Conservation (phyloP, 2,329 filamentous ascomycete genomes). For the Claviceps fusiformis region DNA sequence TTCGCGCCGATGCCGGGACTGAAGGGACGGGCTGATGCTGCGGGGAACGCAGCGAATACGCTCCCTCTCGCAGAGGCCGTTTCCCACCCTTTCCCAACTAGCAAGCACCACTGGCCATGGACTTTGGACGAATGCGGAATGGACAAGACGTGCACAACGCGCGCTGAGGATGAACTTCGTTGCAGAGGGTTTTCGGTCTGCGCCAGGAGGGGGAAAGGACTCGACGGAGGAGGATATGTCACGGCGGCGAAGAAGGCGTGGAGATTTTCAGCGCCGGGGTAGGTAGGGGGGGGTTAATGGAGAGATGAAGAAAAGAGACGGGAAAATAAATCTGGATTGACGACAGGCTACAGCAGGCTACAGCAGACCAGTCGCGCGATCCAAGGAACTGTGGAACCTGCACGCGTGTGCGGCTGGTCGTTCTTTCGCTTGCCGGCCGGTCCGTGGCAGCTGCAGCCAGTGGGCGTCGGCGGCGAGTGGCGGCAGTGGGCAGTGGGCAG, state of each 20-base stretch:
- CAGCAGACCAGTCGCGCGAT: background rate
- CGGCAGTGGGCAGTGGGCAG: no score
- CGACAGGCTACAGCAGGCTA: no score
- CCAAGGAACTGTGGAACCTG: background rate
- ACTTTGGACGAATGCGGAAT: conserved; percentile 18
- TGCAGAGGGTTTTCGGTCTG: background rate
- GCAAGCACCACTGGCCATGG: conserved; percentile 44
- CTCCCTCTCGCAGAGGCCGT: conserved; percentile 45
- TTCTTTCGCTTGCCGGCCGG: no score
- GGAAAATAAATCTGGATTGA: background rate
- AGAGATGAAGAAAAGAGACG: background rate
- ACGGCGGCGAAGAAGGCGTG: background rate
- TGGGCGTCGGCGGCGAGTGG: no score
- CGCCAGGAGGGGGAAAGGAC: no score
- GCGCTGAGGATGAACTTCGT: background rate
- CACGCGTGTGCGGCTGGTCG: no score
- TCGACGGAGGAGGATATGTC: background rate
- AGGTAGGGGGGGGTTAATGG: background rate
- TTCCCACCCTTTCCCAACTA: conserved; percentile 34
- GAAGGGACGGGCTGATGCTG: conserved; percentile 31
- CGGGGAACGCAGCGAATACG: conserved; percentile 30
- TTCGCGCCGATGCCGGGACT: conserved; percentile 5
- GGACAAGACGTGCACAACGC: conserved; percentile 7
- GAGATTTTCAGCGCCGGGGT: background rate
- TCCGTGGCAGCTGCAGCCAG: no score